Base-by-base conservation (phyloP, 768 basidiomycete species). In the Suillus placidus region DNA sequence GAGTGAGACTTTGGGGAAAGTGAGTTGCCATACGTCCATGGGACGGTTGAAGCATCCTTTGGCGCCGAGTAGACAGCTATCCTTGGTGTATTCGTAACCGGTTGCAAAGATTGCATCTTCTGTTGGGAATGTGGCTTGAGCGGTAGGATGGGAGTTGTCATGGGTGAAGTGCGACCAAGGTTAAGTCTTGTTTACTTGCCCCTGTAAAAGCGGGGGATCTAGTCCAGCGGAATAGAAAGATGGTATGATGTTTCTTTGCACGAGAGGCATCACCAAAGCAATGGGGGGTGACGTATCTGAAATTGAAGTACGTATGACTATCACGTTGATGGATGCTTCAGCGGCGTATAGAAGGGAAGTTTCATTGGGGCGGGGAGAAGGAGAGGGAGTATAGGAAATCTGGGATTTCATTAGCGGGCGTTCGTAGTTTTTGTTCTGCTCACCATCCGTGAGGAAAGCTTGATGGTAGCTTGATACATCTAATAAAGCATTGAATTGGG, bases 381-480 rank as follows among this genome's bases (percentile, higher is more conserved):
- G 81, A 78, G 18, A 89, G 73, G 0, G 83, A 82, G 9, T 80
- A 79, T 20, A 80, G 79, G n/a, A 89, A 70, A 20, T 56, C 34
- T 56, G 20, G 10, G 2, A 56, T 20, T 6, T 5, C 12, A 35
- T 56, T 35, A 56, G 34, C 10, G 2, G 10, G 34, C 13, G 1
- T 56, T 57, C 51, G 20, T 23, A 3, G 7, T 4, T 23, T 8
- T 13, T 16, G 6, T 16, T 20, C 9, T 51, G 34, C 73, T 64
- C 66, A 88, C 90, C 88, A 68, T 92, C 89, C 4, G 83, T 77
- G 68, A 88, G 88, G 68, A 89, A 90, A 9, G 81, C 80, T 0
- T 83, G 85, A 64, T 91, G 88, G 4, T 71, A 69, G 34, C 86
- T 82, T 1, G 87, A 85, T 20, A 90, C 88, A 38, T 90, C 86